Evolutionary conservation across 2,329 filamentous ascomycete genomes (phyloP).

Genomic region (Stylonectria norvegica): DNA sequence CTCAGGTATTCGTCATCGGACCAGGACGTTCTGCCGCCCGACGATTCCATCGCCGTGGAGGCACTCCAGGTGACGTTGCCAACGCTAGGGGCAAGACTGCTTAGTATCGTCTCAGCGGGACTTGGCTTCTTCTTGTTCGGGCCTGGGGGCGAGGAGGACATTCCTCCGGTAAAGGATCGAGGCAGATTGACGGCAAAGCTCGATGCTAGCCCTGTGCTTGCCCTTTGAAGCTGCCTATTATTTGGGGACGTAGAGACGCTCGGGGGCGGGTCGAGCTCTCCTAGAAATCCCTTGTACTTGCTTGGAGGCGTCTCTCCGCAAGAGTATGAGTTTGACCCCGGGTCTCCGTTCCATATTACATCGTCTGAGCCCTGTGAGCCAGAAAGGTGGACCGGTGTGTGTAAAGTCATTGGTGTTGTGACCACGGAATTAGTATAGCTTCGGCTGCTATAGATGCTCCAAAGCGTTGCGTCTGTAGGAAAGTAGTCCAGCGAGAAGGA

Average conservation of each 20-base stretch:
- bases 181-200: constrained; percentile 55
- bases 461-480: constrained; percentile 53
- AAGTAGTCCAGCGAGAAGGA: constrained; percentile 67
- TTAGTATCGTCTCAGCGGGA: constrained; percentile 58
- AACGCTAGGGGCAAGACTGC: constrained; percentile 48
- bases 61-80: constrained; percentile 49
- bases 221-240: constrained; percentile 46
- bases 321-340: constrained; percentile 56
- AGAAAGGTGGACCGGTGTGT: constrained; percentile 53
- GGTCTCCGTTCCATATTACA: constrained; percentile 49
- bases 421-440: constrained; percentile 53
- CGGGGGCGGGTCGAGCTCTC: constrained; percentile 46
- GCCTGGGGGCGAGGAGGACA: constrained; percentile 44
- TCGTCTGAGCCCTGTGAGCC: constrained; percentile 58
- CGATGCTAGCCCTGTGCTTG: constrained; percentile 52
- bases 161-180: constrained; percentile 38
- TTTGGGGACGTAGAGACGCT: constrained; percentile 60
- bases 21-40: constrained; percentile 47
- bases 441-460: constrained; percentile 48
- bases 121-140: constrained; percentile 53
- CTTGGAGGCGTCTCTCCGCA: constrained; percentile 60
- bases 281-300: constrained; percentile 44
- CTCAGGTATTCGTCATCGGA: constrained; percentile 52
- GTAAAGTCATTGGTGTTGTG: constrained; percentile 55
- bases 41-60: constrained; percentile 45